Conservation (phyloP, 345 rosid species). For the Bruguiera sexangula region DNA sequence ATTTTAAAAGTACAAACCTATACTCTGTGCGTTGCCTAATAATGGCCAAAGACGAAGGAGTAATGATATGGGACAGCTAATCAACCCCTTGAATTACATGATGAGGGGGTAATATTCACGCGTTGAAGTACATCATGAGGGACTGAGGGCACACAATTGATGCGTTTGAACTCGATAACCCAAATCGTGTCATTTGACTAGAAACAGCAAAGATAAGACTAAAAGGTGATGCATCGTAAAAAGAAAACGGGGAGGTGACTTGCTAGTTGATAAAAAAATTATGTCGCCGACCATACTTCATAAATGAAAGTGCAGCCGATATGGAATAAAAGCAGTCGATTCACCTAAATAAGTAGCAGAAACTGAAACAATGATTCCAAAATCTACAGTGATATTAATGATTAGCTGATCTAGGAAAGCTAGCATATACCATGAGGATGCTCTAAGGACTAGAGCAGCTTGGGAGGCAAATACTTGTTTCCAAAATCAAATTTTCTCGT, state of each 20-base stretch:
- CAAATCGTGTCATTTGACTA: too few relatives aligned
- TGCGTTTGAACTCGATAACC: too few relatives aligned
- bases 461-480: not conserved
- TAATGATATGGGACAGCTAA: too few relatives aligned
- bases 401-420: not conserved
- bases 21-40: too few relatives aligned
- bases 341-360: not conserved
- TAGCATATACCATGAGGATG: not conserved
- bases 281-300: constrained; percentile 6
- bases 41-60: too few relatives aligned
- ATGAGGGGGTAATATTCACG: too few relatives aligned
- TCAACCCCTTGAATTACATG: too few relatives aligned
- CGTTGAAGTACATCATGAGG: too few relatives aligned
- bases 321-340: not conserved
- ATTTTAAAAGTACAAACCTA: too few relatives aligned
- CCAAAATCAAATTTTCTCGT: not conserved
- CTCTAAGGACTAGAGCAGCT: not conserved
- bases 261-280: not conserved
- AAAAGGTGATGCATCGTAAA: not conserved
- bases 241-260: too few relatives aligned
- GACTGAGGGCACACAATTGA: too few relatives aligned
- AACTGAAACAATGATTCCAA: not conserved
- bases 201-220: not conserved
- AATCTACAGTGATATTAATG: too few relatives aligned
- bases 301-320: constrained; percentile 7